Evolutionary conservation across 1,284 basidiomycete species (phyloP).

Genomic region (Austroboletus niveus): DNA sequence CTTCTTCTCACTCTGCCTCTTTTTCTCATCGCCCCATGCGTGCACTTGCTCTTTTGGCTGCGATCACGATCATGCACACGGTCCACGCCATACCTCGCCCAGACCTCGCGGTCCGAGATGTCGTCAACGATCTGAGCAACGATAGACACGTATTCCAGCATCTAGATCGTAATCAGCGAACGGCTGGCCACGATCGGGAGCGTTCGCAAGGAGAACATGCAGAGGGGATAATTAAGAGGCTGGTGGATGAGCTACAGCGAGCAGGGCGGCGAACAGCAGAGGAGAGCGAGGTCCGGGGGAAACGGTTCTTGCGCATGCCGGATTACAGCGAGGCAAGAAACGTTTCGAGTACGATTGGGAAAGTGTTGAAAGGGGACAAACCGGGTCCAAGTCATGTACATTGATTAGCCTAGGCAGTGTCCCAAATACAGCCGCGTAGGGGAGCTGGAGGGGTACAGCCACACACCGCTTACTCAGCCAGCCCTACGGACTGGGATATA

Average conservation of each 20-base stretch:
- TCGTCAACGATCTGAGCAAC: conserved; percentile 19
- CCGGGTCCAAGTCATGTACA: neutral
- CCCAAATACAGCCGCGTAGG: neutral
- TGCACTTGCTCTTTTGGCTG: conserved; percentile 21
- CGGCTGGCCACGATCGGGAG: conserved; percentile 17
- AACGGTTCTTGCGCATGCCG: conserved; percentile 23
- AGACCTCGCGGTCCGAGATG: conserved; percentile 20
- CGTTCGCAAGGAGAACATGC: neutral
- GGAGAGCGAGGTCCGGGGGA: neutral
- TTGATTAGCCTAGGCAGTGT: neutral
- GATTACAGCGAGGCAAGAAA: conserved; percentile 27
- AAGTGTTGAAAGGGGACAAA: neutral
- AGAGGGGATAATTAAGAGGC: conserved; percentile 1
- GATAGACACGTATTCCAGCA: conserved; percentile 30
- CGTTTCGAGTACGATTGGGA: conserved; percentile 2
- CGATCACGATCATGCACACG: conserved; percentile 23
- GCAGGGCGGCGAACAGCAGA: neutral
- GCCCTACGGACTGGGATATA: conserved; percentile 8
- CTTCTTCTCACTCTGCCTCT: conserved; percentile 21
- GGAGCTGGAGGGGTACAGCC: conserved; percentile 17
- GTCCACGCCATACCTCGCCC: conserved; percentile 22
- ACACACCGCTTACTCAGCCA: conserved; percentile 27
- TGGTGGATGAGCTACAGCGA: neutral
- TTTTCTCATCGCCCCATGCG: conserved; percentile 19
- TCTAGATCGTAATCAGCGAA: conserved; percentile 30